phyloP scores from a whole-genome alignment of 148 eudicot species.

The Chenopodium suecicum region DNA sequence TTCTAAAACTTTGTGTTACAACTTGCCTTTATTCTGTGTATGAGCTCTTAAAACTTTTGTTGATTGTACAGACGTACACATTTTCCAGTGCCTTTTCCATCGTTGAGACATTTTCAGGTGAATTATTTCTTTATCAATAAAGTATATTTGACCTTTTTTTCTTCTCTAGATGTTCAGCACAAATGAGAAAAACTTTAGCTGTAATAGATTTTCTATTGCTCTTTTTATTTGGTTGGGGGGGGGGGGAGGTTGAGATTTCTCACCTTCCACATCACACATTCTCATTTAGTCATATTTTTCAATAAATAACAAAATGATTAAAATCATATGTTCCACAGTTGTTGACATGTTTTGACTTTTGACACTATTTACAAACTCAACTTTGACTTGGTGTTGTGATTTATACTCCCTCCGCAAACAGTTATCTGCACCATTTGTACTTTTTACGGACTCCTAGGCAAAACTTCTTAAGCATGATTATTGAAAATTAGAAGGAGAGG shows the following conservation, averaged over 20 bases:
- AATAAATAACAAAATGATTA: background rate
- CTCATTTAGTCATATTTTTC: background rate
- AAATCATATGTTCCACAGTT: background rate
- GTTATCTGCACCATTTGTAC: too few relatives aligned
- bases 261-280: background rate
- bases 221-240: too few relatives aligned
- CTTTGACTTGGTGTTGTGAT: too few relatives aligned
- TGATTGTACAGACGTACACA: constrained; percentile 72
- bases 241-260: background rate
- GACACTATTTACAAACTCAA: too few relatives aligned
- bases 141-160: background rate
- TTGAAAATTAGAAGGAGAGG: too few relatives aligned
- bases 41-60: constrained; percentile 26
- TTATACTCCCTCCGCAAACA: too few relatives aligned
- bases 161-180: background rate
- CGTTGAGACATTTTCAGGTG: constrained; percentile 83
- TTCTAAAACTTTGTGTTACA: constrained; percentile 8
- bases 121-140: constrained; percentile 19
- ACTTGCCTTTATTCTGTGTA: background rate
- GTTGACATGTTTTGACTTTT: too few relatives aligned
- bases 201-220: background rate
- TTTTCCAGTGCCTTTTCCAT: constrained; percentile 88
- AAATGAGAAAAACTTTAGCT: background rate
- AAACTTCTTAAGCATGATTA: too few relatives aligned
- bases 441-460: too few relatives aligned